These are phyloP conservation scores for Incumbomyces lentus DNA, from an alignment of 2,329 filamentous ascomycete species.

Conservation along the genomic window DNA sequence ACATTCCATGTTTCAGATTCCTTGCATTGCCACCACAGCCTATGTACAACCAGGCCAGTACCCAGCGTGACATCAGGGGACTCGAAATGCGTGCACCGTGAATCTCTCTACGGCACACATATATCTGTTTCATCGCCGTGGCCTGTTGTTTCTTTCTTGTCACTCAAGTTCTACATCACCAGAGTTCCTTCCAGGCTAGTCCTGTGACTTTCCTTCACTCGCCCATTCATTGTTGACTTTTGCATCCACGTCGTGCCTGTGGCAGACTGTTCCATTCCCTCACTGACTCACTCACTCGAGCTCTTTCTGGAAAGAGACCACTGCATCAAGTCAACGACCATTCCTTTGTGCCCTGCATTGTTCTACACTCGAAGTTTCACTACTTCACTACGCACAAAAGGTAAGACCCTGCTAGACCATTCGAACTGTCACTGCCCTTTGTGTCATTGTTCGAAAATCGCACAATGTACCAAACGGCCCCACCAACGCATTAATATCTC, in stretches of 20 bases:
- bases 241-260: conserved; percentile 15
- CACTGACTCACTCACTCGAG: not conserved
- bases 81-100: conserved; percentile 4
- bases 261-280: conserved; percentile 18
- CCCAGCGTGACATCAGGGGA: conserved; percentile 6
- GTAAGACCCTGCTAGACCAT: not conserved
- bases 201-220: conserved; percentile 13
- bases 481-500: too few relatives aligned
- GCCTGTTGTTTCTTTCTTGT: not conserved
- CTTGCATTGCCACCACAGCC: conserved; percentile 1
- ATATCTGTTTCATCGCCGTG: conserved; percentile 6
- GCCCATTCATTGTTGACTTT: conserved; percentile 12
- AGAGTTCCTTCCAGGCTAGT: conserved; percentile 8
- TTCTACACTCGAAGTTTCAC: not conserved
- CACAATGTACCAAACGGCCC: not conserved
- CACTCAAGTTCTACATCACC: conserved; percentile 9
- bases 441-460: not conserved
- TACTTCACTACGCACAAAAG: not conserved
- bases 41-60: not conserved
- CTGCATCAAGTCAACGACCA: conserved; percentile 12
- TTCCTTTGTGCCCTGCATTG: conserved; percentile 7
- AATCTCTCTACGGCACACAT: conserved; percentile 1
- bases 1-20: conserved; percentile 5
- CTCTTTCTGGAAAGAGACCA: conserved; percentile 5
- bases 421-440: not conserved